Percentiles rank a stretch among this genome's conserved stretches.
Conservation (phyloP, 2,329 filamentous ascomycete genomes). For the Neofusicoccum cordaticola region DNA sequence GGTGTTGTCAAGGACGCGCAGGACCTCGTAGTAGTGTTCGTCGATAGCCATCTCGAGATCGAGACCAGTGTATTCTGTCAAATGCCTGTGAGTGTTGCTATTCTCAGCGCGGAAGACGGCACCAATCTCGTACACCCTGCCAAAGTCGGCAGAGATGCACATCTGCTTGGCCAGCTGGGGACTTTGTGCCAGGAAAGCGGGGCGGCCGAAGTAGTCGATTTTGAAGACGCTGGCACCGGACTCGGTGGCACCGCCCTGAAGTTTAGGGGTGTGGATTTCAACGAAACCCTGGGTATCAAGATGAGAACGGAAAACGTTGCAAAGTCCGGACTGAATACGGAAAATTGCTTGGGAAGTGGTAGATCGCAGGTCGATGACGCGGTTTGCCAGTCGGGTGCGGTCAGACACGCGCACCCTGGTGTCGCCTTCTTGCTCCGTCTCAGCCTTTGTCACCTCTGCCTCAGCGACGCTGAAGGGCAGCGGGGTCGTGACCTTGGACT, state of each 20-base stretch:
- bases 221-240: slow-evolving; percentile 89
- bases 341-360: slow-evolving; percentile 84
- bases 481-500: slow-evolving; percentile 59
- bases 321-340: slow-evolving; percentile 77
- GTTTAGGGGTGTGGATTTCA: slow-evolving; percentile 90
- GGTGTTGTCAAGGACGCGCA: slow-evolving; percentile 72
- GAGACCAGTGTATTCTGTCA: slow-evolving; percentile 91
- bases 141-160: slow-evolving; percentile 85
- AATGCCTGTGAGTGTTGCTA: slow-evolving; percentile 89
- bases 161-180: slow-evolving; percentile 93
- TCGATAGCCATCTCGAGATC: slow-evolving; percentile 92
- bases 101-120: slow-evolving; percentile 93
- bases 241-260: slow-evolving; percentile 86
- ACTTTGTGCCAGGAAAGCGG: slow-evolving; percentile 85
- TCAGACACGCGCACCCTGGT: slow-evolving; percentile 64
- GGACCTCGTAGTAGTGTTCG: slow-evolving; percentile 83
- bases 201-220: slow-evolving; percentile 84
- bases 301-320: slow-evolving; percentile 73
- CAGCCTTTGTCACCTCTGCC: slow-evolving; percentile 60
- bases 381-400: slow-evolving; percentile 71
- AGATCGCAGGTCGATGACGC: slow-evolving; percentile 82
- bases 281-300: slow-evolving; percentile 77
- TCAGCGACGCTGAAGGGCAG: slow-evolving; percentile 70
- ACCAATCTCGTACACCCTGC: slow-evolving; percentile 83
- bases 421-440: slow-evolving; percentile 54